Percentiles rank a stretch among this genome's conserved stretches.
Evolutionary conservation across 495 filamentous ascomycete genomes (phyloP).

Genomic region (Penicillium steckii): DNA sequence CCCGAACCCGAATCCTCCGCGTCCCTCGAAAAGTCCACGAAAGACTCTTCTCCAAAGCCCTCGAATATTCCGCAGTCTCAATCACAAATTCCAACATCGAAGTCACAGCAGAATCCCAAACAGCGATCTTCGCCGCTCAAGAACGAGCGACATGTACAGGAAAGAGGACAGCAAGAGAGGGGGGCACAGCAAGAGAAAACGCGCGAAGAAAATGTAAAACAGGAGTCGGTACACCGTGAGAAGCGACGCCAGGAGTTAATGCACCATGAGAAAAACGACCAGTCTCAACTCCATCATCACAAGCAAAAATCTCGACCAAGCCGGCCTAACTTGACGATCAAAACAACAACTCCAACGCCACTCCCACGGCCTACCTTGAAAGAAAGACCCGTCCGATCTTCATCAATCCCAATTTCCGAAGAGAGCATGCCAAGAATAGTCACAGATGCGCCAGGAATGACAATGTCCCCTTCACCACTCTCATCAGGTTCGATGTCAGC

Average conservation of each 20-base stretch:
- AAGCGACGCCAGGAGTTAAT: too few relatives aligned
- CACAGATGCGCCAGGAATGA: constrained; percentile 8
- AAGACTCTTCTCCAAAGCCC: constrained; percentile 1
- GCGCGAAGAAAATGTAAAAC: too few relatives aligned
- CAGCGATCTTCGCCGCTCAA: not conserved
- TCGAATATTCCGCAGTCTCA: not conserved
- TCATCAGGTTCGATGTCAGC: constrained; percentile 9
- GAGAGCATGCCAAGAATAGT: constrained; percentile 3
- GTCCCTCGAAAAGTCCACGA: not conserved
- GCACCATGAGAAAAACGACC: too few relatives aligned
- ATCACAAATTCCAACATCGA: not conserved
- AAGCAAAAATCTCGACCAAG: not conserved
- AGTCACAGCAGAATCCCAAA: not conserved
- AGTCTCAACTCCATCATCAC: not conserved
- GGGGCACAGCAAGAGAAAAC: too few relatives aligned
- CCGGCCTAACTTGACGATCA: constrained; percentile 5
- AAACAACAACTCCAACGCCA: constrained; percentile 3
- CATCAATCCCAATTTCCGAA: not conserved
- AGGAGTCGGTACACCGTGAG: too few relatives aligned
- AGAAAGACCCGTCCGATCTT: constrained; percentile 1
- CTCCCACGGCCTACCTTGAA: not conserved
- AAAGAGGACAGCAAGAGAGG: too few relatives aligned
- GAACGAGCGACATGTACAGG: not conserved
- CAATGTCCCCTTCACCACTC: constrained; percentile 18
- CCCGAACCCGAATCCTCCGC: not conserved